Percentiles rank a stretch among this genome's conserved stretches.
phyloP scores from a whole-genome alignment of 2,329 filamentous ascomycete species.

The Aspergillus puulaauensis region DNA sequence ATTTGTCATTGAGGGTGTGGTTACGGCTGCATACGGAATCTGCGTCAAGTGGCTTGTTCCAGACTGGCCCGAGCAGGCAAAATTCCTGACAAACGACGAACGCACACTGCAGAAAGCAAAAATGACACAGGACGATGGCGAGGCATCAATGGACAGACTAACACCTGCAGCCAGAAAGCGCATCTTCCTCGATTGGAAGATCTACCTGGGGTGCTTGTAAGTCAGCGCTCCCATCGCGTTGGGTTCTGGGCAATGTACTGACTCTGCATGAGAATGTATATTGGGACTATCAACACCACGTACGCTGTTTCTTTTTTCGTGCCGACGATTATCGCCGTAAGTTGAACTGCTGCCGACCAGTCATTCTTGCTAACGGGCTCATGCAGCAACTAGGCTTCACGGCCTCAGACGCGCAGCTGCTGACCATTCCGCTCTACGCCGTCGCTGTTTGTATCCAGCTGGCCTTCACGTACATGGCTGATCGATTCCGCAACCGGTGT shows the following conservation, averaged over 20 bases:
- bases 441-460: conserved; percentile 63
- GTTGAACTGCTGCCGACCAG: not conserved
- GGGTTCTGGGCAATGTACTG: not conserved
- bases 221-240: not conserved
- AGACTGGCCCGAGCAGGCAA: not conserved
- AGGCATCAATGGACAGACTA: conserved; percentile 53
- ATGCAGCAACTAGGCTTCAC: conserved; percentile 54
- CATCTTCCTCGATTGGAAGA: conserved; percentile 44
- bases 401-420: conserved; percentile 50
- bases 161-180: conserved; percentile 49
- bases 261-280: conserved; percentile 57
- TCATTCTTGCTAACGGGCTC: not conserved
- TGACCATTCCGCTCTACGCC: conserved; percentile 58
- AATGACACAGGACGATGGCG: conserved; percentile 37
- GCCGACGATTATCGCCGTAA: conserved; percentile 38
- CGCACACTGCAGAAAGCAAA: not conserved
- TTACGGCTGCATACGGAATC: not conserved
- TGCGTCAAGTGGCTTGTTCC: not conserved
- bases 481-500: conserved; percentile 53
- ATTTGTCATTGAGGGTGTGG: conserved; percentile 6
- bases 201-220: conserved; percentile 34
- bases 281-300: conserved; percentile 56
- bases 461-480: conserved; percentile 50
- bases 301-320: conserved; percentile 47
- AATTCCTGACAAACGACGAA: not conserved